These are phyloP conservation scores for Bonia amplexicaulis DNA, from an alignment of 176 grass and related monocot species.

Conservation along the genomic window DNA sequence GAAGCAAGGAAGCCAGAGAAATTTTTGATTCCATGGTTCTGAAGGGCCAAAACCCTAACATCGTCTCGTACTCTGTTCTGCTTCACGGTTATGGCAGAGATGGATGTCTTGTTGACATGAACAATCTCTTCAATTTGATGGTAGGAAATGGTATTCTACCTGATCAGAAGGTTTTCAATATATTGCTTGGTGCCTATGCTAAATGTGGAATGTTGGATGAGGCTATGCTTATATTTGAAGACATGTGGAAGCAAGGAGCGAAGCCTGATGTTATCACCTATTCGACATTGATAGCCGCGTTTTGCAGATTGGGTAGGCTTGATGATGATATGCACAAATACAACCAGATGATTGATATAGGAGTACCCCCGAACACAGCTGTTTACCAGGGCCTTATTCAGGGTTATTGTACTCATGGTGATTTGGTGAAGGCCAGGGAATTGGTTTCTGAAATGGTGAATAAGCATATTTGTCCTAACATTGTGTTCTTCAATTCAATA, in stretches of 20 bases:
- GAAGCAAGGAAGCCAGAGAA: constrained; percentile 12
- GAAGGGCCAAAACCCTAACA: not conserved
- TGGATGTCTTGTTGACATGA: not conserved
- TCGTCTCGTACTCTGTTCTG: not conserved
- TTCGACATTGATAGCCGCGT: not conserved
- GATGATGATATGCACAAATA: constrained; percentile 14
- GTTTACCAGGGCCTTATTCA: not conserved
- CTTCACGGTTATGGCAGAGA: not conserved
- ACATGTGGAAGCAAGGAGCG: constrained; percentile 17
- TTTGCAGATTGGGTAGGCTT: constrained; percentile 3
- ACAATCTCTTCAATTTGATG: constrained; percentile 4
- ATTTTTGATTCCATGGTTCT: constrained; percentile 13
- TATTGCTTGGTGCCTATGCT: constrained; percentile 18
- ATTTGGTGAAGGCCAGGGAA: constrained; percentile 27
- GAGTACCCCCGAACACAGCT: not conserved
- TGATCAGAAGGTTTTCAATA: not conserved
- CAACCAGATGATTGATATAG: not conserved
- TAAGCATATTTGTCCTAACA: not conserved
- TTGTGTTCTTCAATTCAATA: not conserved
- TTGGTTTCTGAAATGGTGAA: constrained; percentile 28
- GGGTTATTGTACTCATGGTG: constrained; percentile 22
- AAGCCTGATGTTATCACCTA: not conserved
- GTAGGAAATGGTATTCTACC: not conserved
- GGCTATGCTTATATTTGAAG: not conserved
- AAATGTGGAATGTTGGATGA: not conserved